Base-by-base conservation (phyloP, 2,329 filamentous ascomycete species). In the Fusarium sp. region DNA sequence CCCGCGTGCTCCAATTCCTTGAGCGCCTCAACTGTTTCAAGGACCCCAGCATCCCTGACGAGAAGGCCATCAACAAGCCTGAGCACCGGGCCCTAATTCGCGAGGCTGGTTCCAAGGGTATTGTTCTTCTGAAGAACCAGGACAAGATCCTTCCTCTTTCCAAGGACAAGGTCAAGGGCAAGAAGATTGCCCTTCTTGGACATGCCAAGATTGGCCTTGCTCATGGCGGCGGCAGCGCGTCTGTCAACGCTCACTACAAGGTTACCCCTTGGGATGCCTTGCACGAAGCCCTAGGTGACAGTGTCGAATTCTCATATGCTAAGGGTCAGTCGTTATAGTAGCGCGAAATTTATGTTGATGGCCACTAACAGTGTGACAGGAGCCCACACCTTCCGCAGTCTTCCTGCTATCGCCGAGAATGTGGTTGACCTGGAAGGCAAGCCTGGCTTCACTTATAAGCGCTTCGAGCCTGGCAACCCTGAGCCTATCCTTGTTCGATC, bases 51-150 rank as follows among this genome's bases (percentile, higher is more conserved):
- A 71, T 70, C n/a, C 64, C 68, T n/a, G 64, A 64, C 4, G 71
- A 72, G 49, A 63, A 61, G 15, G 67, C 70, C 7, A 65, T 72
- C 51, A 66, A 75, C 41, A 71, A 68, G 49, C 74, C 73, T 9
- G 73, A 78, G 50, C 67, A 72, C 17, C 69, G 61, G 10, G 64
- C 69, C 14, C 49, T 72, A 9, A 72, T 72, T n/a, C 61, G 70
- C 19, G 70, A 72, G 42, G 70, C 68, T 31, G 70, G 70, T 13
- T 67, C 70, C 8, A 84, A 89, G 71, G 87, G 87, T 1, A 71
- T 89, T 23, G 87, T 86, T 0, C 75, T 89, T 10, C 72, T 89
- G 45, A 89, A 89, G 73, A 89, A 89, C 62, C 80, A 87, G 55
- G 79, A 80, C 5, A 74, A 75, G 4, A 72, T 88, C 11, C 75